Evolutionary conservation across 768 basidiomycete species (phyloP), one percentile per base, ranked within the genome.

Genomic region (Suillus decipiens): DNA sequence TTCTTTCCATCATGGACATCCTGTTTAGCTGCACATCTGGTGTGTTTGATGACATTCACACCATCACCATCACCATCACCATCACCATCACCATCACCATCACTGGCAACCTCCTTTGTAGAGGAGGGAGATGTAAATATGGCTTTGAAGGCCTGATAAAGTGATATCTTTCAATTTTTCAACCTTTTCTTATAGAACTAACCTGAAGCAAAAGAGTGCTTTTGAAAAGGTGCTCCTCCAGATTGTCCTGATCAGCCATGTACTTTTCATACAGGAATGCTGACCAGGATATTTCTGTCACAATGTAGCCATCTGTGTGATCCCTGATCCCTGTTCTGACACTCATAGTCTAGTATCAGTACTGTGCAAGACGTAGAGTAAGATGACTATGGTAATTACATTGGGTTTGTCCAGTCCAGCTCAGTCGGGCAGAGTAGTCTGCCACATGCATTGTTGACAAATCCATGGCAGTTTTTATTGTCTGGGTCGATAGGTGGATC

Each of bases 111-210:
- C 0, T 60, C 59, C 15, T 36, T 43, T 12, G 61, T 56, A 6
- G 66, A 70, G 15, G 67, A 65, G 5, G 69, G 70, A n/a, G 63
- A 64, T 1, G 65, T 43, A 31, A 68, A 66, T 11, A 68, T 50
- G 41, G 50, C 59, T 64, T 61, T 62, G 48, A 59, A 65, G 4
- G 65, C 63, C 67, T 68, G 31, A 17, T 3, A 11, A 45, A 45
- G 43, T 45, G 0, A 45, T 19, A 45, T 45, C 2, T n/a, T n/a
- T n/a, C n/a, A n/a, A n/a, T 43, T 22, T 4, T 11, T 22, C 10
- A 5, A 47, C 11, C 22, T 12, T 0, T 12, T 3, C 1, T 5
- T 5, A 2, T 12, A 22, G 0, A 22, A 47, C 22, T 12, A 5
- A 47, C 45, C n/a, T 47, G n/a, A 22, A 47, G 11, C 2, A 22